Evolutionary conservation across 106 monocot genomes (phyloP).

Genomic region (Acanthochlamys bracteata): DNA sequence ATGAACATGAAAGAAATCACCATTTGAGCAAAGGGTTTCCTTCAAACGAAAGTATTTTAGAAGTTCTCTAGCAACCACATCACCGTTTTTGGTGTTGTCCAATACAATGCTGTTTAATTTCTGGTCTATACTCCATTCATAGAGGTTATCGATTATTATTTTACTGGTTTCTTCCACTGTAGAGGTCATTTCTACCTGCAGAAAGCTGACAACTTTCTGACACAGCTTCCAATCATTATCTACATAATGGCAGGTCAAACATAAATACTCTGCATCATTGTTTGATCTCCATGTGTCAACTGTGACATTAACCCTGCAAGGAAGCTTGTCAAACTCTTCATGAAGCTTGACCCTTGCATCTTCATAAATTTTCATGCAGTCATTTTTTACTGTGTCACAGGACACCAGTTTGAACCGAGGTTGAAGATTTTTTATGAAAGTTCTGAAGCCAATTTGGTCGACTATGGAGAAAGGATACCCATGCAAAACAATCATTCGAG

Average conservation of each 20-base stretch:
- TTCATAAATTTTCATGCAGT: slow-evolving; percentile 60
- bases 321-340: slow-evolving; percentile 40
- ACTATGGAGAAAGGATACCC: slow-evolving; percentile 66
- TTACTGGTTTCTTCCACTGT: slow-evolving; percentile 31
- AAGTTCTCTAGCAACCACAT: slow-evolving; percentile 35
- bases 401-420: slow-evolving; percentile 52
- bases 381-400: slow-evolving; percentile 33
- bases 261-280: slow-evolving; percentile 30
- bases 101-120: slow-evolving; percentile 41
- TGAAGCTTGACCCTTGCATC: slow-evolving; percentile 28
- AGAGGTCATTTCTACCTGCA: slow-evolving; percentile 32
- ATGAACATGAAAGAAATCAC: slow-evolving; percentile 48
- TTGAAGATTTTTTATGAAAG: slow-evolving; percentile 69
- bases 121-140: slow-evolving; percentile 50
- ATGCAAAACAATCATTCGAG: slow-evolving; percentile 66
- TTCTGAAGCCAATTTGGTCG: slow-evolving; percentile 53
- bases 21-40: slow-evolving; percentile 33
- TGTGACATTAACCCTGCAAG: slow-evolving; percentile 42
- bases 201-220: slow-evolving; percentile 53
- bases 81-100: slow-evolving; percentile 30
- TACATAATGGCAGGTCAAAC: slow-evolving; percentile 64
- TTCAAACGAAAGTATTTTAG: slow-evolving; percentile 29
- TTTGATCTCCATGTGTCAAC: slow-evolving; percentile 49
- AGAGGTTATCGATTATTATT: slow-evolving; percentile 40
- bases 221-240: slow-evolving; percentile 69